A percentile compares a stretch with the other conserved stretches of the same genome.
phyloP scores from a whole-genome alignment of 768 basidiomycete species.

The Xerocomus brunneocitrinus region DNA sequence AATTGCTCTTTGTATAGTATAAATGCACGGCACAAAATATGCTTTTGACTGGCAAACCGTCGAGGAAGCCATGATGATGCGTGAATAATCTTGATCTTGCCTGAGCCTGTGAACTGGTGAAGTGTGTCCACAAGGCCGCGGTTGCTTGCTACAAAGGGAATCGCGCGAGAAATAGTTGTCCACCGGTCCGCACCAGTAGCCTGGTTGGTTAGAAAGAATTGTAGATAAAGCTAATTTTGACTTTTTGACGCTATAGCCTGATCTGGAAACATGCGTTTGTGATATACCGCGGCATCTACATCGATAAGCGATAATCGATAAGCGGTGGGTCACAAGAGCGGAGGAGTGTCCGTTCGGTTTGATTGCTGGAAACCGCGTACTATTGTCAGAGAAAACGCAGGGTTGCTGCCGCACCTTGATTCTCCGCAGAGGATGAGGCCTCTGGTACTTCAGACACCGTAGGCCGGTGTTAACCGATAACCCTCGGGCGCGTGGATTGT shows the following conservation, averaged over 20 bases:
- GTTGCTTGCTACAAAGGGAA: neutral
- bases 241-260: constrained; percentile 7
- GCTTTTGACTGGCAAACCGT: neutral
- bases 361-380: neutral
- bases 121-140: neutral
- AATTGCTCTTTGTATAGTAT: neutral
- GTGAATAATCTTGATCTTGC: neutral
- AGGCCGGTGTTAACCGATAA: neutral
- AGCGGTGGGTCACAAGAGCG: neutral
- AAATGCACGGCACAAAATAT: neutral
- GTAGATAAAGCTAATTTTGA: constrained; percentile 2
- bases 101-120: neutral
- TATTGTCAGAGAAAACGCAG: neutral
- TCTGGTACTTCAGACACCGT: no score
- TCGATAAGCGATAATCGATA: neutral
- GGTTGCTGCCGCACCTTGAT: neutral
- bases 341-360: neutral
- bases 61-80: neutral
- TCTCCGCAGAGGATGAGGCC: no score
- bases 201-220: no score
- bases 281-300: neutral
- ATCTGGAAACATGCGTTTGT: neutral
- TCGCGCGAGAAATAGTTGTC: neutral
- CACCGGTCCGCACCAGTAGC: neutral
- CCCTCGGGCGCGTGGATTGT: neutral